phyloP scores from a whole-genome alignment of 2,329 filamentous ascomycete genomes.

The Byssoonygena ceratinophila region DNA sequence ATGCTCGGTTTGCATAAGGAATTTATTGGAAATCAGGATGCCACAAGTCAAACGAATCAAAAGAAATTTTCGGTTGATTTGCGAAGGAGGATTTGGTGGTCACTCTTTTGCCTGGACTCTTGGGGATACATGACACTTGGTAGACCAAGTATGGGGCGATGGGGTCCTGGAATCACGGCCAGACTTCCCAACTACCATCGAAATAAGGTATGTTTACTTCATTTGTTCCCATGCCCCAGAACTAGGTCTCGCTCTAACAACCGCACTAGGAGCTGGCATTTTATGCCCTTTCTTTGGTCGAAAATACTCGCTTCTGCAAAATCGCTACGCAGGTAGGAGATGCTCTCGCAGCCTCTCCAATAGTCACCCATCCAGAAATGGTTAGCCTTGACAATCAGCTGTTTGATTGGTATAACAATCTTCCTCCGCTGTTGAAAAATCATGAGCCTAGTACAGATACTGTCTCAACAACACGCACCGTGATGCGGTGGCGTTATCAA shows the following conservation, averaged over 20 bases:
- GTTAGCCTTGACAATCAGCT: conserved; percentile 57
- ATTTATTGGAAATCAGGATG: conserved; percentile 37
- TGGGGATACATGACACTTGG: conserved; percentile 64
- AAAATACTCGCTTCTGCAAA: conserved; percentile 70
- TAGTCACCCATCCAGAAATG: conserved; percentile 57
- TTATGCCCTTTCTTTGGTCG: conserved; percentile 58
- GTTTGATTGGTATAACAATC: conserved; percentile 59
- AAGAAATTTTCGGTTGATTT: conserved; percentile 48
- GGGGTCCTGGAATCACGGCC: conserved; percentile 58
- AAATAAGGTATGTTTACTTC: conserved; percentile 22
- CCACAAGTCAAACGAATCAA: conserved; percentile 30
- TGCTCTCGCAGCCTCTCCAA: conserved; percentile 56
- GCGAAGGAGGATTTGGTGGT: conserved; percentile 63
- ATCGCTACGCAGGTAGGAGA: conserved; percentile 71
- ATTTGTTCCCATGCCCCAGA: not conserved
- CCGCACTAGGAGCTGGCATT: conserved; percentile 46
- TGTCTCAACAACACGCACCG: conserved; percentile 56
- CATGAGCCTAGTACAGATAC: conserved; percentile 59
- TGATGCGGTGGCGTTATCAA: conserved; percentile 76
- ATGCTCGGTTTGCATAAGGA: conserved; percentile 62
- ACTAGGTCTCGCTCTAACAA: not conserved
- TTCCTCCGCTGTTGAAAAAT: conserved; percentile 55
- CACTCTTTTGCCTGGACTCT: conserved; percentile 60
- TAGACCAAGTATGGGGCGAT: conserved; percentile 57
- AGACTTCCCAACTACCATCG: conserved; percentile 46